Evolutionary conservation across 495 filamentous ascomycete species (phyloP), one percentile per base, ranked within the genome.

Genomic region (Aspergillus taichungensis): DNA sequence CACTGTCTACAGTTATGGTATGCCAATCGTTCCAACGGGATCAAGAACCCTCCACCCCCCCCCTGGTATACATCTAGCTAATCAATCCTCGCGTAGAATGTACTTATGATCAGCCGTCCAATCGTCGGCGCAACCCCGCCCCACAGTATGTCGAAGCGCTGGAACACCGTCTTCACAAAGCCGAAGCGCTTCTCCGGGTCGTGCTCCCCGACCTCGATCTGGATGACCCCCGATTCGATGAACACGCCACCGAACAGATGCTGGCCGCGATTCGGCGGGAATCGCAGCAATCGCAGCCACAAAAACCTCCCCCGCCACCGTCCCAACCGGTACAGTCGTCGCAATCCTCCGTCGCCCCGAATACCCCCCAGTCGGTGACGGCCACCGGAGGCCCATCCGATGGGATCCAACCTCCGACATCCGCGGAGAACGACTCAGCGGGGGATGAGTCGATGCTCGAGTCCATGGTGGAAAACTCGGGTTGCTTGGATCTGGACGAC

Each of bases 1-100:
- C 66, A 94, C 88, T 6, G 88, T 96, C 32, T 97, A 98, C 66
- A 94, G 87, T 64, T 98, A 97, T 72, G 92, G 92, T 98, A 77
- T 66, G 78, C 36, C n/a, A 1, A 24, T 5, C 13, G 13, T 36
- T 44, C 29, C 24, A 3, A 47, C 50, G 12, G 37, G 29, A 37
- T 30, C 24, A n/a, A n/a, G 13, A 14, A 40, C 29, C 45, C 39
- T 31, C 34, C 6, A n/a, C 42, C 30, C 37, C 8, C 13, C 27
- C 43, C 13, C 38, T 18, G 6, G 14, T n/a, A 38, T 12, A 3
- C 6, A 14, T 13, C 3, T 13, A 39, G 12, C 37, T 14, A 1
- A 13, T 39, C 27, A 12, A 24, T 30, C 10, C 28, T 24, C 13
- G 30, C 57, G 8, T 58, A 98, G 92, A 97, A 47, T 98, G 92